These are phyloP conservation scores for Acorus calamus DNA, from an alignment of 106 monocot species.

Conservation along the genomic window DNA sequence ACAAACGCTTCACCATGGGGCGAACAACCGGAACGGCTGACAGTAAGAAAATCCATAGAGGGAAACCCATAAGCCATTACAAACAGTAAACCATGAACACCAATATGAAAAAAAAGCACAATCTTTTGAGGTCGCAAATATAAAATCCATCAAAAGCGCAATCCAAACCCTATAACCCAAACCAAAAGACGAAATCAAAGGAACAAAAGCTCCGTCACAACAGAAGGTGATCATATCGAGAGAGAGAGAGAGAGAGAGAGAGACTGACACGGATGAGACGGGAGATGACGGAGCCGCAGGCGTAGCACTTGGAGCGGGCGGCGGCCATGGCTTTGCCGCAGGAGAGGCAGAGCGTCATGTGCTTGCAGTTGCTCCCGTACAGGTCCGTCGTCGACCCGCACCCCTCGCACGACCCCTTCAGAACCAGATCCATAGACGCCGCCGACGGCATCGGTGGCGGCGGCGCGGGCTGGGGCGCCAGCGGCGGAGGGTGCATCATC, in stretches of 20 bases:
- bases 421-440: slow-evolving; percentile 49
- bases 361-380: slow-evolving; percentile 87
- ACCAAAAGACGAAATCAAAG: not conserved
- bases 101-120: too few species aligned
- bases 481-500: not conserved
- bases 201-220: not conserved
- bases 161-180: too few species aligned
- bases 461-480: not conserved
- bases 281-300: slow-evolving; percentile 41
- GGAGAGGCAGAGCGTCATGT: slow-evolving; percentile 60
- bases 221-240: not conserved
- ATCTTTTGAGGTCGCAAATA: too few species aligned
- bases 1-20: too few species aligned
- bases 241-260: not conserved
- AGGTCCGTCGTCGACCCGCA: slow-evolving; percentile 63
- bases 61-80: too few species aligned
- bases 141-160: too few species aligned
- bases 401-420: slow-evolving; percentile 56
- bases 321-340: slow-evolving; percentile 66
- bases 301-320: slow-evolving; percentile 33
- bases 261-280: slow-evolving; percentile 47
- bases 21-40: too few species aligned
- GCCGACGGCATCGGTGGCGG: not conserved
- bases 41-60: too few species aligned
- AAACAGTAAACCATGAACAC: too few species aligned